Evolutionary conservation across 768 basidiomycete genomes (phyloP).

Genomic region (Gautieria morchelliformis): DNA sequence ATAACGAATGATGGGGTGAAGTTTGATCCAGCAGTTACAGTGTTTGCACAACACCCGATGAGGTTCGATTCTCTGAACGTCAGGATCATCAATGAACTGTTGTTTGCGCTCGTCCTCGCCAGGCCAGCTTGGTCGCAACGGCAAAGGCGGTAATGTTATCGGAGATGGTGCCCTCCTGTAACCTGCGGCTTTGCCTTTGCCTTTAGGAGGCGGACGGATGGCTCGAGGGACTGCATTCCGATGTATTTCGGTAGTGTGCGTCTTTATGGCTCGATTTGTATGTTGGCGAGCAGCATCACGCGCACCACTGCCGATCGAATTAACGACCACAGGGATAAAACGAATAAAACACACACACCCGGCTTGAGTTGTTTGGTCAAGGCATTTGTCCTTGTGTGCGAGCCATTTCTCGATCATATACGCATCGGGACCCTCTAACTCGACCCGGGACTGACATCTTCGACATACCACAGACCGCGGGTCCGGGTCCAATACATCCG

Average conservation of each 20-base stretch:
- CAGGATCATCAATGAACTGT: slow-evolving; percentile 3
- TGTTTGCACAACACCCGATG: slow-evolving; percentile 6
- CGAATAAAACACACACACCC: not conserved
- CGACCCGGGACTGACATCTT: not conserved
- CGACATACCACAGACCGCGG: not conserved
- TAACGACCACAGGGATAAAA: not conserved
- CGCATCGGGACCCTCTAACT: not conserved
- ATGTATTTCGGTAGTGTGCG: not conserved
- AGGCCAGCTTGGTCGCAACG: slow-evolving; percentile 6
- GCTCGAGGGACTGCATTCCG: not conserved
- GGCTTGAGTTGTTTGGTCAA: not conserved
- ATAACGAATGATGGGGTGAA: slow-evolving; percentile 6
- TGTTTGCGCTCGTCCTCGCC: slow-evolving; percentile 8
- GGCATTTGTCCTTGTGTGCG: not conserved
- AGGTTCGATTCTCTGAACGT: slow-evolving; percentile 1
- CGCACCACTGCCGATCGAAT: not conserved
- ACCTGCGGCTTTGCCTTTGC: not conserved
- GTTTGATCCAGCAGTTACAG: slow-evolving; percentile 5
- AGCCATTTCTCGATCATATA: not conserved
- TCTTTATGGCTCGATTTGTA: not conserved
- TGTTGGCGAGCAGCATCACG: not conserved
- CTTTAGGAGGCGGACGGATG: not conserved
- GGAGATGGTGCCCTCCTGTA: slow-evolving; percentile 1
- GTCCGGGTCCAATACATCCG: not conserved
- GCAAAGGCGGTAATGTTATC: slow-evolving; percentile 1